These are phyloP conservation scores for Ceratocystis colombiana DNA, from an alignment of 2,329 filamentous ascomycete species.

Conservation along the genomic window DNA sequence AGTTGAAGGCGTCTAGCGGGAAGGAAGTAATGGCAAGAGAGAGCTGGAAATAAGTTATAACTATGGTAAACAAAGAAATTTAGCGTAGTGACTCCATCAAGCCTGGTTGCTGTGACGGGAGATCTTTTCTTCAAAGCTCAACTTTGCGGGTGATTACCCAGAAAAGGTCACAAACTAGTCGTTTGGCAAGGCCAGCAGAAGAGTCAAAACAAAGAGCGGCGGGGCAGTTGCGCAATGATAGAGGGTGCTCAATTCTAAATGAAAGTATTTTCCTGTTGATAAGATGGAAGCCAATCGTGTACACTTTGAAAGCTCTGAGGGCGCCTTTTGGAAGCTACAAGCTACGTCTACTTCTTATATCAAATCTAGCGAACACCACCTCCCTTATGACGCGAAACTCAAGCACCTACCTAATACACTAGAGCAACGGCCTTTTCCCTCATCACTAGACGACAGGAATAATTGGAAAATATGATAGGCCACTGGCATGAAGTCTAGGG, in stretches of 20 bases:
- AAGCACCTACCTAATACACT: neutral
- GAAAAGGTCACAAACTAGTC: neutral
- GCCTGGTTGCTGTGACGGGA: neutral
- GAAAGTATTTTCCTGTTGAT: too few relatives aligned
- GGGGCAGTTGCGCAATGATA: too few relatives aligned
- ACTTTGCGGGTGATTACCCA: neutral
- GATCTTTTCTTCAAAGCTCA: neutral
- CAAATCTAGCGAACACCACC: neutral
- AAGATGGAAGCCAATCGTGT: too few relatives aligned
- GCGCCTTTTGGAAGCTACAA: neutral
- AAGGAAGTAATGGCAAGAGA: neutral
- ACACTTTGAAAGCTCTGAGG: neutral
- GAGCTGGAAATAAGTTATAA: neutral
- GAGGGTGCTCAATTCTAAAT: too few relatives aligned
- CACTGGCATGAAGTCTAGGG: conserved; percentile 12
- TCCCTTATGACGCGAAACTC: neutral
- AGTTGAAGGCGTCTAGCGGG: neutral
- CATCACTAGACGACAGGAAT: neutral
- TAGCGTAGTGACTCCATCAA: neutral
- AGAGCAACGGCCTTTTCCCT: neutral
- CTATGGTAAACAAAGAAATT: neutral
- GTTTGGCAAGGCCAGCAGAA: neutral
- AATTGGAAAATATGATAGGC: neutral
- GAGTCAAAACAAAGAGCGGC: neutral
- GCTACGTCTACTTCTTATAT: neutral